These are phyloP conservation scores for Setomelanomma holmii DNA, from an alignment of 2,329 filamentous ascomycete species.

Conservation along the genomic window DNA sequence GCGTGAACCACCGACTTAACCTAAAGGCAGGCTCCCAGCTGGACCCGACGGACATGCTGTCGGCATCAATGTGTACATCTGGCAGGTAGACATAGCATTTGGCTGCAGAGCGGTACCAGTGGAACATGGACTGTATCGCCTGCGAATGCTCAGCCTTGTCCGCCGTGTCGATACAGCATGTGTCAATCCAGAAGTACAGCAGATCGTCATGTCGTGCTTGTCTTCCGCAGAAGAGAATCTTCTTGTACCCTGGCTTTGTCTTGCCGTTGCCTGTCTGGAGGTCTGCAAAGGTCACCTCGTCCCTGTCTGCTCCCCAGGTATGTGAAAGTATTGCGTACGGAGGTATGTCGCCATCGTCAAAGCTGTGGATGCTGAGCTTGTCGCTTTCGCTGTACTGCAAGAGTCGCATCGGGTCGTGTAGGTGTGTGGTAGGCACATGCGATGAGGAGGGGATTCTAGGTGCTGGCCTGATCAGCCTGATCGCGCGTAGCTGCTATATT, in stretches of 20 bases:
- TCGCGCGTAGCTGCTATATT: neutral
- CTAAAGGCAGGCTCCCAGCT: neutral
- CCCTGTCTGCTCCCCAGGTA: too few relatives aligned
- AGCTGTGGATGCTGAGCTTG: neutral
- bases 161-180: neutral
- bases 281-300: constrained; percentile 14
- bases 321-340: constrained; percentile 12
- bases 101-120: neutral
- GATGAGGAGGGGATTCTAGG: neutral
- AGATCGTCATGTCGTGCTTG: constrained; percentile 11
- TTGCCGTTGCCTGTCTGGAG: constrained; percentile 8
- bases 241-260: constrained; percentile 8
- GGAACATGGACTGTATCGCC: neutral
- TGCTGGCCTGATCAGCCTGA: neutral
- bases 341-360: neutral
- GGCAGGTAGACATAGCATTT: neutral
- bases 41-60: neutral
- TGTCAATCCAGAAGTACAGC: neutral
- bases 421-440: too few relatives aligned
- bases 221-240: constrained; percentile 17
- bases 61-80: neutral
- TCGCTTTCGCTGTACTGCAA: neutral
- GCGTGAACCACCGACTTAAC: neutral
- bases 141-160: constrained; percentile 2
- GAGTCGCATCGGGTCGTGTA: neutral